Conservation (phyloP, 345 rosid species). For the Salix udensis region DNA sequence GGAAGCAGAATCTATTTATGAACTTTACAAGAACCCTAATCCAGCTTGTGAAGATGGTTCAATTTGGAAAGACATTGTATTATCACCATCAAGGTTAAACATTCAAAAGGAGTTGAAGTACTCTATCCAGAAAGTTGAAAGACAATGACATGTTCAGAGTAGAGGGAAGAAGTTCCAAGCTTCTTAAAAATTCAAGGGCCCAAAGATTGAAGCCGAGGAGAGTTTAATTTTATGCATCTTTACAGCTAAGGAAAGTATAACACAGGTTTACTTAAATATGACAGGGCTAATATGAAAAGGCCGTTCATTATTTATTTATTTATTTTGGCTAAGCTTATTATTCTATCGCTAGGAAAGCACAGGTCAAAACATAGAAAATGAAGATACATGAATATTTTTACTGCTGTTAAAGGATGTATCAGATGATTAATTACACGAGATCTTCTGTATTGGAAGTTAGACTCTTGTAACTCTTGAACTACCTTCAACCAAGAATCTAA, state of each 20-base stretch:
- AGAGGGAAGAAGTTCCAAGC: constrained; percentile 9
- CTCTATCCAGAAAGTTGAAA: constrained; percentile 60
- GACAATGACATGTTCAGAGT: constrained; percentile 18
- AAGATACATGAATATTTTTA: background rate
- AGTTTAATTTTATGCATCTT: background rate
- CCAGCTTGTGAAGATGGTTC: constrained; percentile 72
- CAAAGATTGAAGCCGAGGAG: constrained; percentile 5
- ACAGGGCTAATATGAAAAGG: constrained; percentile 2
- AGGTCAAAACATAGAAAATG: constrained; percentile 8
- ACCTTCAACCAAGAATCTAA: background rate
- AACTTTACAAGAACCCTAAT: constrained; percentile 62
- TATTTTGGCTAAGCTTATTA: background rate
- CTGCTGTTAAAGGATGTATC: background rate
- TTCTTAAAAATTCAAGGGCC: constrained; percentile 5
- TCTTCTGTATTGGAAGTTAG: background rate
- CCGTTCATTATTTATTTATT: too few species aligned
- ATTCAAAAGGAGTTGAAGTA: constrained; percentile 70
- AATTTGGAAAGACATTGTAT: constrained; percentile 90
- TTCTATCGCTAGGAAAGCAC: background rate
- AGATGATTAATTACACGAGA: background rate
- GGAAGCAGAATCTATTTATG: constrained; percentile 71
- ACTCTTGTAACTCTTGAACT: background rate
- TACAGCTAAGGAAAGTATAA: background rate
- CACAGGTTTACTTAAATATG: constrained; percentile 6
- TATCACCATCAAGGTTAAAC: constrained; percentile 79